Evolutionary conservation across 2,329 filamentous ascomycete genomes (phyloP).

Genomic region (Magnaporthales sp.): DNA sequence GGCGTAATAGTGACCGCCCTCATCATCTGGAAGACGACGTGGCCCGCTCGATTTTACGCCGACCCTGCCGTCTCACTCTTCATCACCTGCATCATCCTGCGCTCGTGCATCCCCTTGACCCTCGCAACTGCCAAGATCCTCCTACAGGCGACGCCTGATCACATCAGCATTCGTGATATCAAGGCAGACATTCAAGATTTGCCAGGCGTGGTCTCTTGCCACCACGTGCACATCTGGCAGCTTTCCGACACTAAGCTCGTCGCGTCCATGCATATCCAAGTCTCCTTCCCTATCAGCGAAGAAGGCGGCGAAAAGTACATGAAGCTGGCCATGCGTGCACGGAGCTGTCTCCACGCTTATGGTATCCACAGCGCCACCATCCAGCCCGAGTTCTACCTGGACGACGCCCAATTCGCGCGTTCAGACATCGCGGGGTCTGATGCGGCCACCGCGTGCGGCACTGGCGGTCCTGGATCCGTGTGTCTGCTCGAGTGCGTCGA

Average conservation of each 20-base stretch:
- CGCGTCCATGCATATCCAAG: conserved; percentile 86
- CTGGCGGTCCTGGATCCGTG: background rate
- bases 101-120: conserved; percentile 70
- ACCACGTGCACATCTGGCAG: conserved; percentile 97
- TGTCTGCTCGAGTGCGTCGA: conserved; percentile 47
- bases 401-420: conserved; percentile 12
- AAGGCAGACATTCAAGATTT: conserved; percentile 83
- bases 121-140: conserved; percentile 78
- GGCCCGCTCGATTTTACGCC: conserved; percentile 73
- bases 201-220: conserved; percentile 79
- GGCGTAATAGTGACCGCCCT: conserved; percentile 77
- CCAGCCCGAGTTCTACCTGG: conserved; percentile 74
- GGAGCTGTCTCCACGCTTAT: conserved; percentile 85
- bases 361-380: conserved; percentile 97
- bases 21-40: conserved; percentile 85
- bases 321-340: conserved; percentile 73
- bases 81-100: conserved; percentile 74
- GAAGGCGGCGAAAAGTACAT: conserved; percentile 78
- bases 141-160: conserved; percentile 85
- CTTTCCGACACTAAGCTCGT: conserved; percentile 91
- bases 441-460: conserved; percentile 13
- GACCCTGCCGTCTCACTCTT: conserved; percentile 89
- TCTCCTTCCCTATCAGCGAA: conserved; percentile 81
- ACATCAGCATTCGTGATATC: conserved; percentile 82
- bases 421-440: background rate